These are phyloP conservation scores for Phytophthora meadii DNA, from an alignment of 352 stramenopile genomes.

Conservation along the genomic window DNA sequence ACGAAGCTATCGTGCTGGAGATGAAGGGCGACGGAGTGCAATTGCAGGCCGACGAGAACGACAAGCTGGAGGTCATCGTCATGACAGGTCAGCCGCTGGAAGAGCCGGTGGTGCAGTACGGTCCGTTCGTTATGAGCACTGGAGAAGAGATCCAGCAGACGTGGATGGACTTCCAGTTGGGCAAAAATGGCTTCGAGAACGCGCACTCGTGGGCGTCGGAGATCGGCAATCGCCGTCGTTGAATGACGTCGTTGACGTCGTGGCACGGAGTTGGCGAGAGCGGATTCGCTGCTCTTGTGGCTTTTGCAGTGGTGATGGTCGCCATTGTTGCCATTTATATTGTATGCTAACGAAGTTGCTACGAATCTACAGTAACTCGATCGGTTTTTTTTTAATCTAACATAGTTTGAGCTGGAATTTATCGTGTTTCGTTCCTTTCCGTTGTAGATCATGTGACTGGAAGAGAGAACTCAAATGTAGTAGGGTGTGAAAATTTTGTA, in stretches of 20 bases:
- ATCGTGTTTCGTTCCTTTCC: no score
- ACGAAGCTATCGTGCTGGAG: slow-evolving; percentile 63
- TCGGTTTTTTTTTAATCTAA: no score
- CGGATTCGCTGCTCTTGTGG: neutral
- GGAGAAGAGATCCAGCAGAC: slow-evolving; percentile 59
- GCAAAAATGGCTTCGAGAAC: slow-evolving; percentile 77
- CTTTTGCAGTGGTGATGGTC: neutral
- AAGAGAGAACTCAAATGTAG: no score
- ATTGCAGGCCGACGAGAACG: slow-evolving; percentile 34
- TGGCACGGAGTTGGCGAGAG: neutral
- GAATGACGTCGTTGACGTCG: neutral
- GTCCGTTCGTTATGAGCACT: slow-evolving; percentile 82
- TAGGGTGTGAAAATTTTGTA: no score
- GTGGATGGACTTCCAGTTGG: slow-evolving; percentile 52
- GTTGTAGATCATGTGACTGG: no score
- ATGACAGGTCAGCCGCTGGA: slow-evolving; percentile 60
- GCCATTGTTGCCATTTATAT: neutral
- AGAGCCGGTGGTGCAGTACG: slow-evolving; percentile 72
- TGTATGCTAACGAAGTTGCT: slow-evolving; percentile 5
- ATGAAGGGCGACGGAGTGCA: slow-evolving; percentile 57
- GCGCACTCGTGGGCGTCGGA: slow-evolving; percentile 54
- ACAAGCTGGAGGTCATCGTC: slow-evolving; percentile 60
- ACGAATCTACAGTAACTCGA: neutral
- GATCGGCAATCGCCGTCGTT: slow-evolving; percentile 49
- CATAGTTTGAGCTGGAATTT: no score